phyloP scores from a whole-genome alignment of 2,329 filamentous ascomycete genomes.

The Biscogniauxia marginata region DNA sequence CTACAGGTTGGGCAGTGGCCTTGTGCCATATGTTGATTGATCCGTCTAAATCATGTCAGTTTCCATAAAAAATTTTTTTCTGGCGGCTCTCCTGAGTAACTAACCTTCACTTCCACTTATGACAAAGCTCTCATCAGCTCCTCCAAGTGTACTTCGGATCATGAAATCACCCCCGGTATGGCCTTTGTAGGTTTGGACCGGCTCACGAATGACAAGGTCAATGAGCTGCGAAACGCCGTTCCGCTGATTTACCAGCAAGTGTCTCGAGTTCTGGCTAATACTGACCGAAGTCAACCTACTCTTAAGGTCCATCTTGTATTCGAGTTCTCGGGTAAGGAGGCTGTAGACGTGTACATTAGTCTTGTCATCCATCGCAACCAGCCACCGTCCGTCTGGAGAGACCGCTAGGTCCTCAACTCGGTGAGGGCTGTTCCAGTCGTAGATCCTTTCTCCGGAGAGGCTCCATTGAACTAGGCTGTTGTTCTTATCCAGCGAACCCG shows the following conservation, averaged over 20 bases:
- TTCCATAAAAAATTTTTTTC: too few species aligned
- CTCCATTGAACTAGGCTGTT: constrained; percentile 71
- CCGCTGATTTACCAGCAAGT: constrained; percentile 78
- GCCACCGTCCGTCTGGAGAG: constrained; percentile 73
- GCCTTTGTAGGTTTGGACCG: constrained; percentile 73
- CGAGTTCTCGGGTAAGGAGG: constrained; percentile 68
- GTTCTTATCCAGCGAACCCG: constrained; percentile 70
- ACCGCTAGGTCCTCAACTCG: constrained; percentile 84
- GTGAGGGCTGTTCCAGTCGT: constrained; percentile 68
- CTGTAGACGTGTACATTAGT: constrained; percentile 80
- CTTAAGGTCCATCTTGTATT: constrained; percentile 70
- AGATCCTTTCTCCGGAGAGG: constrained; percentile 57
- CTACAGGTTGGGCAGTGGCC: constrained; percentile 72
- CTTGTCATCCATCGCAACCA: constrained; percentile 74
- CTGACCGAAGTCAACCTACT: constrained; percentile 73
- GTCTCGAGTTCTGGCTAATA: constrained; percentile 77
- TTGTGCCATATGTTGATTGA: constrained; percentile 89
- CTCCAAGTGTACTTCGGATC: constrained; percentile 82
- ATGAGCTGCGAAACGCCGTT: constrained; percentile 77
- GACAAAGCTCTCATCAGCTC: constrained; percentile 88
- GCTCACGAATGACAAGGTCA: constrained; percentile 69
- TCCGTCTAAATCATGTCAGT: constrained; percentile 45
- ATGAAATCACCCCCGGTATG: constrained; percentile 74
- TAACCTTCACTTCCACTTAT: constrained; percentile 87
- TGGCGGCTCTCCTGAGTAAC: too few species aligned